These are phyloP conservation scores for Raphidocelis subcapitata DNA, from an alignment of 139 green algal species.

Conservation along the genomic window DNA sequence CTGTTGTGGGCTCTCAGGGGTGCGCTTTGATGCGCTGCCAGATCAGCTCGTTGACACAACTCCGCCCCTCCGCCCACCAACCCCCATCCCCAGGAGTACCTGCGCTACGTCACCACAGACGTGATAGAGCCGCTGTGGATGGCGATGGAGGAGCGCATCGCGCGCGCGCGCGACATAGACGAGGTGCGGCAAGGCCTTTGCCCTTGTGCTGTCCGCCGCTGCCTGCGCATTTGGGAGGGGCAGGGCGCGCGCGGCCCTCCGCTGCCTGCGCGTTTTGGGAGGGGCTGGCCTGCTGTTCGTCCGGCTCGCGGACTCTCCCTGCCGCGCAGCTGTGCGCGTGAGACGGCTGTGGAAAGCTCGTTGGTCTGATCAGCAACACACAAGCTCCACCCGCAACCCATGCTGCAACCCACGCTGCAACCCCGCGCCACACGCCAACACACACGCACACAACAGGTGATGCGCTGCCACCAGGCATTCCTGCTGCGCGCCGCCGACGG, in stretches of 20 bases:
- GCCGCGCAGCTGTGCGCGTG: not conserved
- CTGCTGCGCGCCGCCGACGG: slow-evolving; percentile 58
- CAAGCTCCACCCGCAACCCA: no score
- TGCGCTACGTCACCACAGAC: slow-evolving; percentile 84
- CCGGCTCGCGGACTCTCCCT: not conserved
- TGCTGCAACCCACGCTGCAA: no score
- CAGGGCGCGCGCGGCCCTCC: not conserved
- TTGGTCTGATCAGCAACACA: not conserved
- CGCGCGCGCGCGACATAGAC: slow-evolving; percentile 58
- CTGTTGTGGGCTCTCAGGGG: no score
- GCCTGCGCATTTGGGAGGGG: not conserved
- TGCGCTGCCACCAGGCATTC: slow-evolving; percentile 68
- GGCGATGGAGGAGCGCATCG: slow-evolving; percentile 45
- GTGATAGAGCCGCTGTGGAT: slow-evolving; percentile 80
- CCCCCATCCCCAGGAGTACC: slow-evolving; percentile 55
- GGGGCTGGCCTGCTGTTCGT: not conserved
- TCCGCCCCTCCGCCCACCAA: no score
- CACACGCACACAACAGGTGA: no score
- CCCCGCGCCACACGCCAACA: no score
- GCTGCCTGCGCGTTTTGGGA: not conserved
- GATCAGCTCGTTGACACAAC: no score
- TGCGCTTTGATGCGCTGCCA: no score
- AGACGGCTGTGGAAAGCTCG: not conserved
- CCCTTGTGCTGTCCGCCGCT: not conserved
- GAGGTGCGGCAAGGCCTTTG: slow-evolving; percentile 37